phyloP scores from a whole-genome alignment of 2,329 filamentous ascomycete genomes.

The Macrophomina pseudophaseolina region DNA sequence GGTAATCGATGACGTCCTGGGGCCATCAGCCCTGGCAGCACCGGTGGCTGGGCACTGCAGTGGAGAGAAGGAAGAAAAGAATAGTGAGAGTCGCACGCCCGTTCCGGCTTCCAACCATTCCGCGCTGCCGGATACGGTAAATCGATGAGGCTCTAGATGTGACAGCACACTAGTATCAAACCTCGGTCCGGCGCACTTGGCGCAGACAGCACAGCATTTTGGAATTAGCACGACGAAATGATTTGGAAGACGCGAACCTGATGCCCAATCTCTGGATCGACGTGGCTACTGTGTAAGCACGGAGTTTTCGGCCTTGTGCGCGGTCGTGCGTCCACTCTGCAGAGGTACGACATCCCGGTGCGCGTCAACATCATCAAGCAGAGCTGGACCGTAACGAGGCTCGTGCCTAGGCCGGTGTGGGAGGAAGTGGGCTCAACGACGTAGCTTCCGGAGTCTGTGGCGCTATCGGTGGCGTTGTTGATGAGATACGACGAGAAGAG shows the following conservation, averaged over 20 bases:
- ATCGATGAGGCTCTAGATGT: too few relatives aligned
- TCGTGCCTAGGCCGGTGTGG: conserved; percentile 50
- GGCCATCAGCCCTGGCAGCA: neutral
- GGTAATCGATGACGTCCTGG: conserved; percentile 35
- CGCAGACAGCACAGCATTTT: neutral
- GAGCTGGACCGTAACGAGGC: conserved; percentile 59
- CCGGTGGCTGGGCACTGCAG: neutral
- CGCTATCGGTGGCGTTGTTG: conserved; percentile 54
- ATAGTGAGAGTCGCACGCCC: neutral
- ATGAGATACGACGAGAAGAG: conserved; percentile 53
- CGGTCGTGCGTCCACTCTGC: neutral
- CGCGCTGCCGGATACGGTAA: neutral
- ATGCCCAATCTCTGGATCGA: neutral
- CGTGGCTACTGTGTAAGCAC: neutral
- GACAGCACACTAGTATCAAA: too few relatives aligned
- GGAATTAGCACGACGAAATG: neutral
- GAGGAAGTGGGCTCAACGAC: conserved; percentile 47
- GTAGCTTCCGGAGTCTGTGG: conserved; percentile 56
- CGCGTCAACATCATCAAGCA: conserved; percentile 63
- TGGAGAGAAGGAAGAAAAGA: conserved; percentile 38
- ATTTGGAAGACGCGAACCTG: neutral
- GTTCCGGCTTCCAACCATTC: neutral
- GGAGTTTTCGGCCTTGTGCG: neutral
- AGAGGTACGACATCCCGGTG: conserved; percentile 50
- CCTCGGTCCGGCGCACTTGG: too few relatives aligned